These are phyloP conservation scores for Paxillus ammoniavirescens DNA, from an alignment of 768 basidiomycete genomes.

Conservation along the genomic window DNA sequence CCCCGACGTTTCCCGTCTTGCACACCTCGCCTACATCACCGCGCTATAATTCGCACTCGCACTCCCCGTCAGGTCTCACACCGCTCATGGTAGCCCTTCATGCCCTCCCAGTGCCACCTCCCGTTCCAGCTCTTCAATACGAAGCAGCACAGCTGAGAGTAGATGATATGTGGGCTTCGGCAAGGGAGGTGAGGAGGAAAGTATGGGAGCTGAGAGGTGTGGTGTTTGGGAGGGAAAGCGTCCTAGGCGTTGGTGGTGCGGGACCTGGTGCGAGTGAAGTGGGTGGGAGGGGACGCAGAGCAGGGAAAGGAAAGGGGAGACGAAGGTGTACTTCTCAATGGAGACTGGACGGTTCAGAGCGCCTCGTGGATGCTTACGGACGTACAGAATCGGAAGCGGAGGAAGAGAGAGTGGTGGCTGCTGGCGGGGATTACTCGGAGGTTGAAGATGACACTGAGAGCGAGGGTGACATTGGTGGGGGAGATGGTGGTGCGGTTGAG, in stretches of 20 bases:
- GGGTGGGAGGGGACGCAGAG: conserved; percentile 40
- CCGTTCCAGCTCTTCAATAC: conserved; percentile 53
- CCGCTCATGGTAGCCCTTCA: conserved; percentile 37
- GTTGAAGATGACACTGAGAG: conserved; percentile 29
- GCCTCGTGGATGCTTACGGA: conserved; percentile 65
- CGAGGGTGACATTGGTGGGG: conserved; percentile 21
- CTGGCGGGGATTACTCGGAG: conserved; percentile 30
- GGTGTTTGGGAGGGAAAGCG: conserved; percentile 64
- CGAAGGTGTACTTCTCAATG: conserved; percentile 44
- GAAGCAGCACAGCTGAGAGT: conserved; percentile 69
- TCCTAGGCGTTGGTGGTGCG: conserved; percentile 30
- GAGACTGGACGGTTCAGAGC: conserved; percentile 61
- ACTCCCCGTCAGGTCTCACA: conserved; percentile 8
- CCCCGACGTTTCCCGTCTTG: not conserved
- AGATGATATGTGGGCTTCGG: conserved; percentile 65
- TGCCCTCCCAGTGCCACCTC: conserved; percentile 19
- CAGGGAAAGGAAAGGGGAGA: conserved; percentile 53
- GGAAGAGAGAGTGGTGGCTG: conserved; percentile 51
- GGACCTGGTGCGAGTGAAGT: conserved; percentile 50
- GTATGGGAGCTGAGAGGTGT: conserved; percentile 64
- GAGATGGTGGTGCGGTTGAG: conserved; percentile 28
- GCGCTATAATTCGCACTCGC: conserved; percentile 2
- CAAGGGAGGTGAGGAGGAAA: conserved; percentile 56
- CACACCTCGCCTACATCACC: conserved; percentile 1
- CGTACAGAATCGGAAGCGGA: conserved; percentile 76